Conservation (phyloP, 1,139 yeast species). For the Nakaseomyces uthaithaninus region DNA sequence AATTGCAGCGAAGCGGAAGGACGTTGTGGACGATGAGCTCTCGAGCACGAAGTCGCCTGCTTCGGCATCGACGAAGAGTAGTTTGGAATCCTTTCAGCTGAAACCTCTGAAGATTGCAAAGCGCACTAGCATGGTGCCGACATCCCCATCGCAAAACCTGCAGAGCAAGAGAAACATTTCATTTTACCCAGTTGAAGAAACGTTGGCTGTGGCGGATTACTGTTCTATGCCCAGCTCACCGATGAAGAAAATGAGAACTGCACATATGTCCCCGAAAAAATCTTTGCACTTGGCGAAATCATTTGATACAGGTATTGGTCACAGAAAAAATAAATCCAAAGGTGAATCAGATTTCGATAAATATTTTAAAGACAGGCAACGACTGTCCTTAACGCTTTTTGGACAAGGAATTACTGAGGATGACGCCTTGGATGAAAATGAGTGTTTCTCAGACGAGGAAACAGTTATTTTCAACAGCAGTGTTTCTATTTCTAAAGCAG, state of each 20-base stretch:
- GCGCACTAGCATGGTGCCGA: slow-evolving; percentile 12
- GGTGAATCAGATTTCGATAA: slow-evolving; percentile 14
- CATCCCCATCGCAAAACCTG: slow-evolving; percentile 10
- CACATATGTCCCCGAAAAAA: slow-evolving; percentile 9
- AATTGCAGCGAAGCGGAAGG: slow-evolving; percentile 11
- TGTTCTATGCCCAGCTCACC: slow-evolving; percentile 20
- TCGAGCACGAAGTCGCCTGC: not conserved
- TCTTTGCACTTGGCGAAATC: slow-evolving; percentile 24
- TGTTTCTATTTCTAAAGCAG: slow-evolving; percentile 8
- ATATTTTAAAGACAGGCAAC: slow-evolving; percentile 27
- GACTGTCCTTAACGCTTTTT: slow-evolving; percentile 28
- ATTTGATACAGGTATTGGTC: slow-evolving; percentile 23
- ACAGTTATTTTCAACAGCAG: slow-evolving; percentile 22
- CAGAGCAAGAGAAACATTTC: slow-evolving; percentile 9
- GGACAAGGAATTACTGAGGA: slow-evolving; percentile 15
- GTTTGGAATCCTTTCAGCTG: slow-evolving; percentile 24
- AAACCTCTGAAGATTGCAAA: slow-evolving; percentile 27
- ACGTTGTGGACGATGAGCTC: not conserved
- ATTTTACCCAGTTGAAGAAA: slow-evolving; percentile 3
- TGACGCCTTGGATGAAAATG: slow-evolving; percentile 15
- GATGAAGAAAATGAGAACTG: not conserved
- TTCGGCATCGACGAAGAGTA: slow-evolving; percentile 16
- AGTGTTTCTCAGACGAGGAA: slow-evolving; percentile 28
- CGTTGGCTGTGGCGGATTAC: slow-evolving; percentile 11
- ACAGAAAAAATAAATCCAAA: slow-evolving; percentile 10